Percentiles rank a stretch among this genome's conserved stretches.
phyloP scores from a whole-genome alignment of 2,329 filamentous ascomycete species.

The Cryphonectria carpinicola region DNA sequence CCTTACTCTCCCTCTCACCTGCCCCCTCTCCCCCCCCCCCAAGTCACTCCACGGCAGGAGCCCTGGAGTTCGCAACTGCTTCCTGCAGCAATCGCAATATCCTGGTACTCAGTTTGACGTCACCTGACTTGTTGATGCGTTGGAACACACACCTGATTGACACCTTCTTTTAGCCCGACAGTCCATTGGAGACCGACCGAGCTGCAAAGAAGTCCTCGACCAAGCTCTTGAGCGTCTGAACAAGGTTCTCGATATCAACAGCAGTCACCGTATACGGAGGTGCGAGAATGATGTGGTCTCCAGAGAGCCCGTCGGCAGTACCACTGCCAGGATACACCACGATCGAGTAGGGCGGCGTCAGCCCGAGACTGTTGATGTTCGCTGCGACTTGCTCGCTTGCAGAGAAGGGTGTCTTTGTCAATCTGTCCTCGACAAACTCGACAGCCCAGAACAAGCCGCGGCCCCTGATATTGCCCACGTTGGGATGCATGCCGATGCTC shows the following conservation, averaged over 20 bases:
- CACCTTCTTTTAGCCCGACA: background rate
- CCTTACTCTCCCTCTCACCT: background rate
- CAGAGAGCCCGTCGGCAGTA: constrained; percentile 60
- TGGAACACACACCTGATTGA: background rate
- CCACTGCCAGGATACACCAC: constrained; percentile 66
- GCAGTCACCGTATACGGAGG: constrained; percentile 68
- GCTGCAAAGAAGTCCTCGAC: constrained; percentile 52
- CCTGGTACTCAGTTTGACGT: background rate
- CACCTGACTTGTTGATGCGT: background rate
- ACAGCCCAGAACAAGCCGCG: constrained; percentile 50
- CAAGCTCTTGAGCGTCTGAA: constrained; percentile 53
- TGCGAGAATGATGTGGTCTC: constrained; percentile 72
- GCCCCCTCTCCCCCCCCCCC: background rate
- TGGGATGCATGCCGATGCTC: constrained; percentile 39
- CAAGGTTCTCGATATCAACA: constrained; percentile 60
- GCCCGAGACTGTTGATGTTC: constrained; percentile 39
- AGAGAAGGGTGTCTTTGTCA: constrained; percentile 40
- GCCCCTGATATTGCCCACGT: constrained; percentile 49
- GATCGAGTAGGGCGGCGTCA: constrained; percentile 41
- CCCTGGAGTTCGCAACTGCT: background rate
- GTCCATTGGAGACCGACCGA: background rate
- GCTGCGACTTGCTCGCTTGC: constrained; percentile 38
- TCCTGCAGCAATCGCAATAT: background rate
- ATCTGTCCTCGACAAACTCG: constrained; percentile 46
- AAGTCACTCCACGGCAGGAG: background rate